These are phyloP conservation scores for Naganishia vaughanmartiniae DNA, from an alignment of 768 basidiomycete genomes.

Conservation along the genomic window DNA sequence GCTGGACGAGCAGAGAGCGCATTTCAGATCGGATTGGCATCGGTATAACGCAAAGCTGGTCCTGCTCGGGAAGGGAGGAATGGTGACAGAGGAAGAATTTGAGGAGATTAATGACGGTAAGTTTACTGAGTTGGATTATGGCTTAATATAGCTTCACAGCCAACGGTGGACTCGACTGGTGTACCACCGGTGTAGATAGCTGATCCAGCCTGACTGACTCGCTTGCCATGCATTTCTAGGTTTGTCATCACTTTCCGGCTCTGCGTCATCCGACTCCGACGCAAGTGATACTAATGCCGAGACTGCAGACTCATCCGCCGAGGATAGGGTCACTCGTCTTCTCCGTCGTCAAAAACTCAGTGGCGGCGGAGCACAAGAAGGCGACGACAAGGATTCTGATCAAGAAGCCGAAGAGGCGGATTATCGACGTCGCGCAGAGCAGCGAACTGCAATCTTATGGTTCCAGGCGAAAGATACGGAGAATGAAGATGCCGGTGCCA, in stretches of 20 bases:
- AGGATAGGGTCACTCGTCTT: slow-evolving; percentile 60
- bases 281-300: slow-evolving; percentile 10
- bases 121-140: slow-evolving; percentile 35
- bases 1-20: slow-evolving; percentile 75
- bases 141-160: too few relatives aligned
- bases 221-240: slow-evolving; percentile 18
- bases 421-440: slow-evolving; percentile 52
- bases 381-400: slow-evolving; percentile 42
- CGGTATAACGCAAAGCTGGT: slow-evolving; percentile 90
- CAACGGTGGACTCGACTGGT: slow-evolving; percentile 49
- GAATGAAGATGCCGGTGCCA: background rate
- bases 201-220: slow-evolving; percentile 1
- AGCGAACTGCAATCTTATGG: slow-evolving; percentile 76
- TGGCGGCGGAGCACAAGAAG: slow-evolving; percentile 54
- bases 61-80: slow-evolving; percentile 57
- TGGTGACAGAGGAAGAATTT: slow-evolving; percentile 71
- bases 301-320: slow-evolving; percentile 5
- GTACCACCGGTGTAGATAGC: background rate
- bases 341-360: slow-evolving; percentile 62
- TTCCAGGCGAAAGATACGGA: slow-evolving; percentile 56
- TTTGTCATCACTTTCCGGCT: slow-evolving; percentile 75
- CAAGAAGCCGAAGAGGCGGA: slow-evolving; percentile 47
- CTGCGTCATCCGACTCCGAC: slow-evolving; percentile 60
- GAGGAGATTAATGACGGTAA: slow-evolving; percentile 75
- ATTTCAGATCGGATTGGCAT: slow-evolving; percentile 97